Base-by-base conservation (phyloP, 805 yeast species). In the Zygoascus biomembranicola region DNA sequence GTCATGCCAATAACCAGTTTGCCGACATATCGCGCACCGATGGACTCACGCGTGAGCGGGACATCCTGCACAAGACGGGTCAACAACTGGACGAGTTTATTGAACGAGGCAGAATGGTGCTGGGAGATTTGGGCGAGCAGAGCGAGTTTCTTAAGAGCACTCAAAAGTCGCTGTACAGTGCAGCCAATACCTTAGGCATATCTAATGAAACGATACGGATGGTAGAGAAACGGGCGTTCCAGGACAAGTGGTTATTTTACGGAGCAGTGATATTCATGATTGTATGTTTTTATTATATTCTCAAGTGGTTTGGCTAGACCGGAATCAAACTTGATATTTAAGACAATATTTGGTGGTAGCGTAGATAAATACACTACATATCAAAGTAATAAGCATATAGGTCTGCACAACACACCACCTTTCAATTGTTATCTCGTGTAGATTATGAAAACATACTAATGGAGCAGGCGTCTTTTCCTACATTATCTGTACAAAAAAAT, bases 211-310 rank as follows among this genome's bases (percentile, higher is more conserved):
- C 98, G 1, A 89, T 94, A 47, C 74, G 85, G 53, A 75, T 77
- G 52, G 84, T 92, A 32, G 94, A 90, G 68, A 79, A 81, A 60
- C 77, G 96, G 52, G 92, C 95, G 10, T 80, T 78, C 60, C 85
- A 88, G 66, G 98, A 92, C 67, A 90, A 90, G 66, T 78, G 88
- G 75, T 72, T 94, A 32, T 94, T 94, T 65, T 90, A 86, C 76
- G 82, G 84, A 11, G 87, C 90, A 32, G 80, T 87, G 2, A 46
- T 77, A 1, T 59, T 84, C 32, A 77, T 87, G 69, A 65, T 90
- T 53, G 73, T 83, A 13, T 71, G 79, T 26, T 86, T 90, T 72
- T 88, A 81, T 68, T 75, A 78, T 54, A 81, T 90, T 44, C 66
- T 83, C 58, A 79, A 76, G 63, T 81, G 82, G 75, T 73, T 90